Evolutionary conservation across 2,329 filamentous ascomycete species (phyloP), one percentile per base, ranked within the genome.

Genomic region (Talaromyces sp.): DNA sequence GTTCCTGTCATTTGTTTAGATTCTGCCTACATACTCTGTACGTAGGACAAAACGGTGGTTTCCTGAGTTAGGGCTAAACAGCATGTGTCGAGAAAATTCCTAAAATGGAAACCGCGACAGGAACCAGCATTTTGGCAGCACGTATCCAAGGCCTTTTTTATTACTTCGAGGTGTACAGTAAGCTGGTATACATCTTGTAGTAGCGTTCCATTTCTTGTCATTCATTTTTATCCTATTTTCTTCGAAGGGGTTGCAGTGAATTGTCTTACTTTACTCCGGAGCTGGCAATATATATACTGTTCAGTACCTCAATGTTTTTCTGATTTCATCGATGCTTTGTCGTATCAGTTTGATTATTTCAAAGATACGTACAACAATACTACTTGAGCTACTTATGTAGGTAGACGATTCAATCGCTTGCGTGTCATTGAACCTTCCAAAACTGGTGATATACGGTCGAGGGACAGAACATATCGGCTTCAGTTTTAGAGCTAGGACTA

Each of bases 1-100:
- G n/a, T 36, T 15, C 34, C 4, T 36, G 34, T 15, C 3, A 15
- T 36, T 36, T 36, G 3, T 15, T 36, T 5, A 15, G 13, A 36
- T 13, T 36, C 34, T 36, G 34, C 34, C 34, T n/a, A n/a, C n/a
- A n/a, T n/a, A n/a, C 25, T 25, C 19, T 25, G 22, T n/a, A 51
- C 3, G 13, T n/a, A 3, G 25, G 27, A 31, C 49, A 53, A 29
- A n/a, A 19, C 51, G 27, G 10, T 13, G 51, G n/a, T 54, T n/a
- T 22, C 51, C 51, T 34, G 51, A 15, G n/a, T 54, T 54, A 54
- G 51, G 51, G 51, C 51, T 54, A 34, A 54, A 36, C 10, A 54
- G 13, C 29, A 34, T 34, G 27, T 29, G 51, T 54, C n/a, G 17
- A 13, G 17, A 31, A 34, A 54, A 34, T 54, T 31, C 51, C 51